Evolutionary conservation across 1,284 basidiomycete genomes (phyloP).

Genomic region (Austroboletus rostrupii): DNA sequence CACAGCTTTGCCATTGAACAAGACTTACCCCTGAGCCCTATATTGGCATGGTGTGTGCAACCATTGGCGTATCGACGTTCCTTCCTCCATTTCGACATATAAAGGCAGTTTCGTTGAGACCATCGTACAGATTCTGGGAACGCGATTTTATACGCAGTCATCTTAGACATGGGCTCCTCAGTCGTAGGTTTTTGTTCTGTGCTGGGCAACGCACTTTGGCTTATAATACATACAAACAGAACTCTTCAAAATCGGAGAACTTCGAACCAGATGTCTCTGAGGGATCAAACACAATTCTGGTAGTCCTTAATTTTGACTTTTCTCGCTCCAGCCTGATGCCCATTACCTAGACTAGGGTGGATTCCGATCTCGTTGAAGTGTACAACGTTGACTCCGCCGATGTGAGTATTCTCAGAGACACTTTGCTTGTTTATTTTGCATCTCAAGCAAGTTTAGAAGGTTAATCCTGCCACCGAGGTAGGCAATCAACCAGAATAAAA

Average conservation of each 20-base stretch:
- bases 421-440: not conserved
- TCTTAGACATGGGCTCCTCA: conserved; percentile 4
- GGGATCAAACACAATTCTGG: conserved; percentile 3
- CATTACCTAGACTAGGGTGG: not conserved
- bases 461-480: conserved; percentile 12
- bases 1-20: conserved; percentile 4
- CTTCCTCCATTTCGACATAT: conserved; percentile 8
- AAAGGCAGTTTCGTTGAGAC: conserved; percentile 5
- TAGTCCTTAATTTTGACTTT: conserved; percentile 1
- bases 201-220: not conserved
- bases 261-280: not conserved
- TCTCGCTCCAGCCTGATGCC: conserved; percentile 3
- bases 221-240: conserved; percentile 10
- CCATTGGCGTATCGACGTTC: not conserved
- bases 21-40: not conserved
- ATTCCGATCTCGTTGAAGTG: not conserved
- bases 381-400: not conserved
- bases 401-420: conserved; percentile 8
- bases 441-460: conserved; percentile 4
- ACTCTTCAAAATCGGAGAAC: not conserved
- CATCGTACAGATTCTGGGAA: not conserved
- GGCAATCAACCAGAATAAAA: not conserved
- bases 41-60: conserved; percentile 6
- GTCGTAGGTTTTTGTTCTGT: conserved; percentile 12
- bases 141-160: conserved; percentile 6